Percentiles rank a stretch among this genome's conserved stretches.
Conservation (phyloP, 2,329 filamentous ascomycete species). For the Ramularia collo-cygni region DNA sequence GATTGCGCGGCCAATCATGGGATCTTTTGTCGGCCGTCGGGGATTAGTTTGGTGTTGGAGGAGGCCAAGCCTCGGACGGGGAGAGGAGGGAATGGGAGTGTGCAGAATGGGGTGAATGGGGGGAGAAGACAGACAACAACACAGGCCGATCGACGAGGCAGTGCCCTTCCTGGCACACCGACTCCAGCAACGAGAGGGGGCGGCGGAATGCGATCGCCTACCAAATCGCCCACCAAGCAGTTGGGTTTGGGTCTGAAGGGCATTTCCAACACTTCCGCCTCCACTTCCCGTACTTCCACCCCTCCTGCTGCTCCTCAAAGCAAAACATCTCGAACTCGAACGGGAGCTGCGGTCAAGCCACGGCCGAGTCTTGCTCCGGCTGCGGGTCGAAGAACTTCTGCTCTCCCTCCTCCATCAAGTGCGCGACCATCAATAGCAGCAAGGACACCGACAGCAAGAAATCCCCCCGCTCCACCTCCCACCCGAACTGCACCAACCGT, state of each 20-base stretch:
- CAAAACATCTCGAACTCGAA: conserved; percentile 13
- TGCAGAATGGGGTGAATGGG: conserved; percentile 26
- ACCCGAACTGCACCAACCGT: conserved; percentile 10
- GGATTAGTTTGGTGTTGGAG: conserved; percentile 49
- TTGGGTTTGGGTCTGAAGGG: conserved; percentile 41
- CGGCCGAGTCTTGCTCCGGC: conserved; percentile 48
- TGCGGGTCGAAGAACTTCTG: conserved; percentile 26
- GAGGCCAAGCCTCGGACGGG: conserved; percentile 21
- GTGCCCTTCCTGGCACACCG: conserved; percentile 59
- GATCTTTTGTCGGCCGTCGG: conserved; percentile 79
- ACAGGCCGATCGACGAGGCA: conserved; percentile 21
- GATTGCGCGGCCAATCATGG: conserved; percentile 63
- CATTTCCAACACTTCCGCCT: conserved; percentile 43
- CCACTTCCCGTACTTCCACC: conserved; percentile 58
- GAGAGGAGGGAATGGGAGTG: conserved; percentile 28
- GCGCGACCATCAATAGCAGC: conserved; percentile 3
- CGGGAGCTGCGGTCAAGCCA: conserved; percentile 41
- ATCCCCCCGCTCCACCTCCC: conserved; percentile 7
- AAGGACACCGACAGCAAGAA: conserved; percentile 9
- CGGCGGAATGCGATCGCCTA: conserved; percentile 61
- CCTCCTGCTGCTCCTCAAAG: conserved; percentile 45
- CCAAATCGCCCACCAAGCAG: conserved; percentile 74
- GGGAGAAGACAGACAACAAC: conserved; percentile 24
- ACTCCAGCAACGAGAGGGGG: conserved; percentile 55
- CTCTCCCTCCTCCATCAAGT: conserved; percentile 27